phyloP scores from a whole-genome alignment of 495 filamentous ascomycete species.

The Aspergillus taichungensis region DNA sequence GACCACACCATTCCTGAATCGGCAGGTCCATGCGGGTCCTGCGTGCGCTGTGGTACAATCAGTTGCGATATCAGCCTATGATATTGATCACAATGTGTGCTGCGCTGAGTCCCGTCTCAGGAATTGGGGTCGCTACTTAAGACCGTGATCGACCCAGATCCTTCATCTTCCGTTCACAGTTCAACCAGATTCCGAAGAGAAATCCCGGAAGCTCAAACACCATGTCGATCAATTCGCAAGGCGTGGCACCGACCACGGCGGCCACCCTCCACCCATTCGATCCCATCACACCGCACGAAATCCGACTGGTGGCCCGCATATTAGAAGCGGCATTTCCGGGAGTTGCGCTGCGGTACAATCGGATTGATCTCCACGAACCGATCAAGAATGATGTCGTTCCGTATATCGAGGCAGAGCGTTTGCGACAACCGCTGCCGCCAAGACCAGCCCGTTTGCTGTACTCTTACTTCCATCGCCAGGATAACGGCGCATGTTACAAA shows the following conservation, averaged over 20 bases:
- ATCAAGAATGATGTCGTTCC: conserved; percentile 34
- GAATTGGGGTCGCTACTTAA: too few relatives aligned
- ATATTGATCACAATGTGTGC: too few relatives aligned
- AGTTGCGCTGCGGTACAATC: conserved; percentile 34
- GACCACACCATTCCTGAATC: conserved; percentile 12
- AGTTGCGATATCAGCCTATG: too few relatives aligned
- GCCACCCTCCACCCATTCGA: conserved; percentile 32
- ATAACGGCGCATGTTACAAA: conserved; percentile 35
- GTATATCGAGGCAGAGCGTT: conserved; percentile 33
- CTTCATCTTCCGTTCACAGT: too few relatives aligned
- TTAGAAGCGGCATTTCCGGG: conserved; percentile 32
- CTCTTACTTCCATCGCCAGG: conserved; percentile 32
- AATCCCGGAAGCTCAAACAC: neutral
- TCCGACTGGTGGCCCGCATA: conserved; percentile 30
- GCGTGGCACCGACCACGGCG: neutral
- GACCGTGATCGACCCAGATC: too few relatives aligned
- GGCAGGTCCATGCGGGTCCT: conserved; percentile 18
- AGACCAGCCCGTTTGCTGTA: conserved; percentile 33
- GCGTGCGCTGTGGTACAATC: too few relatives aligned
- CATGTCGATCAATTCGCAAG: conserved; percentile 12
- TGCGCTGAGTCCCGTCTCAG: too few relatives aligned
- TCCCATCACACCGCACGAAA: conserved; percentile 34
- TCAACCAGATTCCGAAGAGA: too few relatives aligned
- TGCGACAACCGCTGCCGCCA: conserved; percentile 21
- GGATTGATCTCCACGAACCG: conserved; percentile 37